phyloP scores from a whole-genome alignment of 164 flowering plant genomes.

The Macadamia tetraphylla region DNA sequence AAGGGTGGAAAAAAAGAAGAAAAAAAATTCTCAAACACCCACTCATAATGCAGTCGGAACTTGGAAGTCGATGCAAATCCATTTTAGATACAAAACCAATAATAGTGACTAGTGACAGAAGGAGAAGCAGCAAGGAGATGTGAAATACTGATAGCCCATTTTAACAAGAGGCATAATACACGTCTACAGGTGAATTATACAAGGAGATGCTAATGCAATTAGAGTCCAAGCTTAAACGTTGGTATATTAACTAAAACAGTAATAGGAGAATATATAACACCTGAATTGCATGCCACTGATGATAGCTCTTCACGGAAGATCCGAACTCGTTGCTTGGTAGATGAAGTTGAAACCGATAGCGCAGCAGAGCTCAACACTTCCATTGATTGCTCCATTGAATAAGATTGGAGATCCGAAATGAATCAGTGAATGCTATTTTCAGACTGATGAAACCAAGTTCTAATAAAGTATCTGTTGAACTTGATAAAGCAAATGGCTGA shows the following conservation, averaged over 20 bases:
- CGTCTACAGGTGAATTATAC: no score
- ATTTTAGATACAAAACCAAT: neutral
- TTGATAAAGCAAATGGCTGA: neutral
- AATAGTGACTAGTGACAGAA: no score
- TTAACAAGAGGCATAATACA: no score
- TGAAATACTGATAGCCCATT: neutral
- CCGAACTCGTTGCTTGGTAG: slow-evolving; percentile 50
- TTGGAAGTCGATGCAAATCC: neutral
- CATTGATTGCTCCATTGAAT: slow-evolving; percentile 32
- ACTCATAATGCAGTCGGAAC: no score
- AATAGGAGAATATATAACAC: slow-evolving; percentile 13
- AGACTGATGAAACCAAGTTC: neutral
- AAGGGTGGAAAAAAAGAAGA: no score
- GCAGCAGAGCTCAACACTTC: slow-evolving; percentile 41
- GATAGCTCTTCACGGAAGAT: slow-evolving; percentile 58
- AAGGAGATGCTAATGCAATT: no score
- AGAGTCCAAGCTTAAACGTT: no score
- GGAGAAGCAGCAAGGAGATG: neutral
- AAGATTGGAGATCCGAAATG: neutral
- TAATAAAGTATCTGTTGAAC: neutral
- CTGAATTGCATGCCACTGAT: slow-evolving; percentile 32
- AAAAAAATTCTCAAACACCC: no score
- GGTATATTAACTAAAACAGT: no score
- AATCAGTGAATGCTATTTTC: neutral
- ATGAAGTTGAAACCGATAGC: slow-evolving; percentile 45